Evolutionary conservation across 2,329 filamentous ascomycete genomes (phyloP).

Genomic region (Colletotrichum sojae): DNA sequence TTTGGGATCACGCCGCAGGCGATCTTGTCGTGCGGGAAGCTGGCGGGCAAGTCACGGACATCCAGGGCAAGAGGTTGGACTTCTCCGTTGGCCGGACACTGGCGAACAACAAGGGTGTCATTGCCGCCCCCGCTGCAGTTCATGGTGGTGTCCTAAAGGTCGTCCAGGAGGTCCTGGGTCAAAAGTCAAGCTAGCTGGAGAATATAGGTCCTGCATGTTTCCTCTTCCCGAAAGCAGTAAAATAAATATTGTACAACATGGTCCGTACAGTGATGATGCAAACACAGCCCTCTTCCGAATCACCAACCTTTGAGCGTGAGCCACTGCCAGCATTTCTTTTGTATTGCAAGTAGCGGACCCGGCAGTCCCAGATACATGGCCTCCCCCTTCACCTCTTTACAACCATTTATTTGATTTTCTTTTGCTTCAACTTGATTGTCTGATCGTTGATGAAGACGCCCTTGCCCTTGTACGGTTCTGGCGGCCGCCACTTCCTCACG

Average conservation of each 20-base stretch:
- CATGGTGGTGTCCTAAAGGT: conserved; percentile 83
- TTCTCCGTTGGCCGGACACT: conserved; percentile 90
- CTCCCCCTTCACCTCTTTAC: neutral
- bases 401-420: conserved; percentile 86
- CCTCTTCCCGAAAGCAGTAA: neutral
- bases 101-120: conserved; percentile 91
- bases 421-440: conserved; percentile 97
- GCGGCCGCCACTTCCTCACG: conserved; percentile 89
- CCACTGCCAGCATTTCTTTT: neutral
- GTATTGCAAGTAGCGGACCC: neutral
- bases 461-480: conserved; percentile 99
- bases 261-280: conserved; percentile 40
- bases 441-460: conserved; percentile 98
- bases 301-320: neutral
- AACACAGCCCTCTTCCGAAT: conserved; percentile 30
- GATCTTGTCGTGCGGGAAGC: conserved; percentile 95
- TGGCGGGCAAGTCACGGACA: conserved; percentile 92
- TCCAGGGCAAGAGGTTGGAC: conserved; percentile 85
- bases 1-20: conserved; percentile 98
- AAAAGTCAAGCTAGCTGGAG: conserved; percentile 39
- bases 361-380: neutral
- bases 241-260: conserved; percentile 33
- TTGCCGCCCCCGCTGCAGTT: conserved; percentile 85
- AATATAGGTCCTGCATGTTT: neutral
- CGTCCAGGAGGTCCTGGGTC: conserved; percentile 82